phyloP scores from a whole-genome alignment of 768 basidiomycete species.

The Tylopilus cervinicoccineus region DNA sequence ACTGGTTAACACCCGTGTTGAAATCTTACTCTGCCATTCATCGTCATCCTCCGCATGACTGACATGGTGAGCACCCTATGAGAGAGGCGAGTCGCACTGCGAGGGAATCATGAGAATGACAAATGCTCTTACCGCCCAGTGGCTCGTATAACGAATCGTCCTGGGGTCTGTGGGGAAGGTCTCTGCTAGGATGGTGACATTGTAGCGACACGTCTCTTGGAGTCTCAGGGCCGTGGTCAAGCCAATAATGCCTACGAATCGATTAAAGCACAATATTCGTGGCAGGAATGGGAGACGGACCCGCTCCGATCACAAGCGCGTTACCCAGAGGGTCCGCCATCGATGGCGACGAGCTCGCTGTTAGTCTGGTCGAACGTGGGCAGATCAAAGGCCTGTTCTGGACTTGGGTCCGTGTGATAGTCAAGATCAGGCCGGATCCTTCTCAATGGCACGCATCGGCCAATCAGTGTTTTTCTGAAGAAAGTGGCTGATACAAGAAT shows the following conservation, averaged over 20 bases:
- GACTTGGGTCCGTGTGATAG: too few relatives aligned
- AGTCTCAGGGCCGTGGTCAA: conserved; percentile 68
- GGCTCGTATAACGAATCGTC: conserved; percentile 65
- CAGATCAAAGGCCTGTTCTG: too few relatives aligned
- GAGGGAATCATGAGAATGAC: neutral
- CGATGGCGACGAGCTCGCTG: too few relatives aligned
- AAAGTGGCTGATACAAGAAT: too few relatives aligned
- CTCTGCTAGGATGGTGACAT: conserved; percentile 66
- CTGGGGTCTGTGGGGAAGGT: conserved; percentile 65
- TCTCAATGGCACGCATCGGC: too few relatives aligned
- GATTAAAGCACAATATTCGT: too few relatives aligned
- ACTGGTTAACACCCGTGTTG: too few relatives aligned
- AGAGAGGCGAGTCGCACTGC: neutral
- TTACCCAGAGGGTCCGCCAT: neutral
- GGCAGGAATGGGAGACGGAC: neutral
- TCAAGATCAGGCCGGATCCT: too few relatives aligned
- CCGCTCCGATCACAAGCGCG: conserved; percentile 6
- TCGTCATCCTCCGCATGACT: conserved; percentile 48
- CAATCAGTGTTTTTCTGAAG: too few relatives aligned
- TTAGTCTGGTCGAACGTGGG: too few relatives aligned
- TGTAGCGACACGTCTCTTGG: conserved; percentile 53
- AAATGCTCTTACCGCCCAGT: conserved; percentile 60
- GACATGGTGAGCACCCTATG: conserved; percentile 73
- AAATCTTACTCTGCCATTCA: conserved; percentile 45
- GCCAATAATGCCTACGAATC: conserved; percentile 71